A percentile compares a stretch with the other conserved stretches of the same genome.
Conservation (phyloP, 2,329 filamentous ascomycete species). For the Dendryphion nanum region DNA sequence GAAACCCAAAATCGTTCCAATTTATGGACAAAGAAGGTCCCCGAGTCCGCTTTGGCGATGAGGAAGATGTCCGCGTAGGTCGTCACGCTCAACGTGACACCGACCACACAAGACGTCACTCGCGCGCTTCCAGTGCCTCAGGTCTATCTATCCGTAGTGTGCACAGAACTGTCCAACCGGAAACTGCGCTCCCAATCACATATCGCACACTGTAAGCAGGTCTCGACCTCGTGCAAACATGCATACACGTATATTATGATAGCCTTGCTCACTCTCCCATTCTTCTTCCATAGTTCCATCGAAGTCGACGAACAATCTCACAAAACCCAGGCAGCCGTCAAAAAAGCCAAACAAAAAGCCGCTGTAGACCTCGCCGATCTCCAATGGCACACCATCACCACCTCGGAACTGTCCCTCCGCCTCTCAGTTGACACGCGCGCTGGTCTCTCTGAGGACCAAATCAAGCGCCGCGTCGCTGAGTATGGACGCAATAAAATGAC, state of each 20-base stretch:
- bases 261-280: no score
- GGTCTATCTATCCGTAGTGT: slow-evolving; percentile 35
- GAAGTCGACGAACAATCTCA: slow-evolving; percentile 39
- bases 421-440: slow-evolving; percentile 56
- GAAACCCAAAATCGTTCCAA: no score
- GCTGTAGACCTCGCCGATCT: slow-evolving; percentile 50
- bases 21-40: slow-evolving; percentile 27
- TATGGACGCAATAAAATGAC: slow-evolving; percentile 68
- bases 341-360: slow-evolving; percentile 33
- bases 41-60: slow-evolving; percentile 31
- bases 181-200: slow-evolving; percentile 43
- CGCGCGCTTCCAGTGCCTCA: slow-evolving; percentile 35
- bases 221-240: no score
- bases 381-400: slow-evolving; percentile 65
- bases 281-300: no score
- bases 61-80: slow-evolving; percentile 32
- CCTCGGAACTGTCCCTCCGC: slow-evolving; percentile 59
- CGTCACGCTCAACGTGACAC: slow-evolving; percentile 13
- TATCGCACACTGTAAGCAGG: slow-evolving; percentile 46
- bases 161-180: slow-evolving; percentile 40
- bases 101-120: slow-evolving; percentile 24
- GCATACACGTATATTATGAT: no score
- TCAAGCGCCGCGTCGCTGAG: slow-evolving; percentile 54
- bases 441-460: slow-evolving; percentile 62
- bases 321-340: slow-evolving; percentile 25